Conservation (phyloP, 495 filamentous ascomycete genomes). For the Platismatia glauca region DNA sequence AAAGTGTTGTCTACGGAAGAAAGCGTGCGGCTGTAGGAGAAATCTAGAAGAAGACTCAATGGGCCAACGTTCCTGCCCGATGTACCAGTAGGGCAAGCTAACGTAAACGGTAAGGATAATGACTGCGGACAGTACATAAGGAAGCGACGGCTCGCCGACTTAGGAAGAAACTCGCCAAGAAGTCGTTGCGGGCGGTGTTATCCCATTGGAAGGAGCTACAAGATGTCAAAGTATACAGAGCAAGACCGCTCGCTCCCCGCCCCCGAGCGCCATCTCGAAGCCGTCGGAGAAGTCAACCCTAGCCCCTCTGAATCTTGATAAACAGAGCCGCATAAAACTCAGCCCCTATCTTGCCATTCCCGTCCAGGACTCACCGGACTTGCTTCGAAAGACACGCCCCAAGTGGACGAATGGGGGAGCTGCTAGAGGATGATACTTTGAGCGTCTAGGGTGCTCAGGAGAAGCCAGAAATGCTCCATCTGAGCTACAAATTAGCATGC, state of each 20-base stretch:
- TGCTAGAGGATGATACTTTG: background rate
- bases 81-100: background rate
- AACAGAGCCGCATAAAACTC: background rate
- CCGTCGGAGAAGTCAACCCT: background rate
- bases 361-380: background rate
- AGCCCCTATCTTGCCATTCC: background rate
- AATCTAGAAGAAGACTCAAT: background rate
- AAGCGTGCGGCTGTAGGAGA: background rate
- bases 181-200: background rate
- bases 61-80: background rate
- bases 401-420: background rate
- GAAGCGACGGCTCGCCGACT: background rate
- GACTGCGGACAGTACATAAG: background rate
- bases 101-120: background rate
- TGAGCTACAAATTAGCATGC: background rate
- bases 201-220: background rate
- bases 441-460: background rate
- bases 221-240: background rate
- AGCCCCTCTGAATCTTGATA: background rate
- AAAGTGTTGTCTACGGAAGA: background rate
- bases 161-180: background rate
- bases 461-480: background rate
- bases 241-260: background rate
- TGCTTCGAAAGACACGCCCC: background rate
- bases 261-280: background rate